Evolutionary conservation across 352 stramenopile species (phyloP).

Genomic region (Plasmopara viticola): DNA sequence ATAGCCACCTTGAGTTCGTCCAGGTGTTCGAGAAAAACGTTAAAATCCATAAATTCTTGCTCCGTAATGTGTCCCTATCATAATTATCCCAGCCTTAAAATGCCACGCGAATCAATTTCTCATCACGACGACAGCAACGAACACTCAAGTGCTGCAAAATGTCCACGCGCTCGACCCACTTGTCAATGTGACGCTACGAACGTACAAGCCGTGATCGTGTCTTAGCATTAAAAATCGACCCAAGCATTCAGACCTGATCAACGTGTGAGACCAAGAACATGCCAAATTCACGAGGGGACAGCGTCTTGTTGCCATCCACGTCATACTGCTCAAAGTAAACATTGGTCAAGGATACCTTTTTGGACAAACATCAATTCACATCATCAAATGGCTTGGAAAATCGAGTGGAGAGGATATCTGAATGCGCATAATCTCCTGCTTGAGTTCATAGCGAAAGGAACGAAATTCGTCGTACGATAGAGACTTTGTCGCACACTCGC

Average conservation of each 20-base stretch:
- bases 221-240: neutral
- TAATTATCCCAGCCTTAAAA: neutral
- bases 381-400: constrained; percentile 1
- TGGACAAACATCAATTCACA: neutral
- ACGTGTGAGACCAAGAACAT: constrained; percentile 86
- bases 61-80: constrained; percentile 59
- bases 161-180: constrained; percentile 81
- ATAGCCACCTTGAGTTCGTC: constrained; percentile 84
- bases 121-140: neutral
- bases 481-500: constrained; percentile 67
- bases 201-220: neutral
- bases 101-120: neutral
- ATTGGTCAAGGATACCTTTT: constrained; percentile 36
- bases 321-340: constrained; percentile 89
- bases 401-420: constrained; percentile 71
- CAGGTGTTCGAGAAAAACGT: constrained; percentile 71
- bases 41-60: constrained; percentile 83
- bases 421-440: constrained; percentile 84
- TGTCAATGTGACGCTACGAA: constrained; percentile 42
- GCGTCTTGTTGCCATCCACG: constrained; percentile 66
- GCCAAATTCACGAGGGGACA: constrained; percentile 78
- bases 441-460: constrained; percentile 60
- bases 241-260: constrained; percentile 43
- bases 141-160: constrained; percentile 51
- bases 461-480: constrained; percentile 82